These are phyloP conservation scores for Podosphaera fusca DNA, from an alignment of 2,329 filamentous ascomycete species.

Conservation along the genomic window DNA sequence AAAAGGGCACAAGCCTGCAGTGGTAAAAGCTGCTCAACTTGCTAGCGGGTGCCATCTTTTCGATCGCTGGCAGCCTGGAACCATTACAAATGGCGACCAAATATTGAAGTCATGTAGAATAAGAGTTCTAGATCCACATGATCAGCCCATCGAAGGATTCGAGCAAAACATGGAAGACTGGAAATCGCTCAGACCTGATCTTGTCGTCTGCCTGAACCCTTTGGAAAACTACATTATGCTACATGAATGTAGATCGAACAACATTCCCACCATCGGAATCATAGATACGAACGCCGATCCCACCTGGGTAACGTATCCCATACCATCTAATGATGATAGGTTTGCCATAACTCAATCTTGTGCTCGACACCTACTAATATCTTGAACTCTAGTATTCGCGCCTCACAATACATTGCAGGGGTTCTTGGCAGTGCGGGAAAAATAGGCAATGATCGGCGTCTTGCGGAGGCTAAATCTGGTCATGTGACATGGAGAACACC, in stretches of 20 bases:
- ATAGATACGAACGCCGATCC: constrained; percentile 87
- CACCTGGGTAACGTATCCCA: constrained; percentile 85
- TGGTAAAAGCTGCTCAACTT: constrained; percentile 59
- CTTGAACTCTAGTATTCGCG: constrained; percentile 39
- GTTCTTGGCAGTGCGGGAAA: constrained; percentile 69
- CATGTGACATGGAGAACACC: constrained; percentile 35
- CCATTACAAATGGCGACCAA: constrained; percentile 78
- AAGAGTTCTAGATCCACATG: constrained; percentile 56
- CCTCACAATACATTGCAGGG: constrained; percentile 59
- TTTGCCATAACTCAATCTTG: constrained; percentile 18
- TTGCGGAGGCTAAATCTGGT: constrained; percentile 37
- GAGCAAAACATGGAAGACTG: constrained; percentile 38
- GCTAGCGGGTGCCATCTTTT: constrained; percentile 71
- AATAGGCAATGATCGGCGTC: constrained; percentile 45
- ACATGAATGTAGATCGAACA: constrained; percentile 72
- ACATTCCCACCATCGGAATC: constrained; percentile 81
- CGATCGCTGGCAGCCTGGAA: constrained; percentile 76
- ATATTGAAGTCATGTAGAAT: constrained; percentile 50
- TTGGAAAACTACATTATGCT: constrained; percentile 76
- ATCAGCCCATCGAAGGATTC: constrained; percentile 37
- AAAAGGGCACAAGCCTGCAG: constrained; percentile 54
- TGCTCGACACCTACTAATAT: neutral
- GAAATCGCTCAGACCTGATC: constrained; percentile 55
- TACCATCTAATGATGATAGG: constrained; percentile 93
- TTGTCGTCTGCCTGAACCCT: constrained; percentile 84